Base-by-base conservation (phyloP, 2,329 filamentous ascomycete genomes). In the Alternaria triticimaculans region DNA sequence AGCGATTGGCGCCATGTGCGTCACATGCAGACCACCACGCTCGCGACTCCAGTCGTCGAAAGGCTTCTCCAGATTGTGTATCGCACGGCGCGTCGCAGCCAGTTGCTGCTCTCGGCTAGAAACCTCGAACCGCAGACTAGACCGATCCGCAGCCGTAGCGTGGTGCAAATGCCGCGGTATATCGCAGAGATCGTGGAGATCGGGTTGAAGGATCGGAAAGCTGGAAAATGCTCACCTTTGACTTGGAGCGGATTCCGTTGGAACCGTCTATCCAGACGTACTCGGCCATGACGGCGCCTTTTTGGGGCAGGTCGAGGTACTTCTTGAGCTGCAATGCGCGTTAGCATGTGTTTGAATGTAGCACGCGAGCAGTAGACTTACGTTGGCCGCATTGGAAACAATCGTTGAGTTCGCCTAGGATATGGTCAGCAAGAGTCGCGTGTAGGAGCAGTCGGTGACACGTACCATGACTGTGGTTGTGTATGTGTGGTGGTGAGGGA, bases 261-360 rank as follows among this genome's bases (percentile, higher is more conserved):
- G 85, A 83, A 71, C 92, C 87, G 80, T 97, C 94, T 81, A 97
- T 91, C 95, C 95, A 97, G 87, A 97, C 90, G 85, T 97, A 97
- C 86, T 97, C 95, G 79, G 94, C 95, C 83, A 97, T 96, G 80
- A 96, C 87, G 75, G 85, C 86, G 82, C 94, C 94, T 82, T 91
- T 92, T 86, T 98, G 95, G 82, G 94, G 91, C 77, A 98, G 92
- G 78, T 87, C 86, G 84, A 96, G 89, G 88, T 95, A 98, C 84
- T 97, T 97, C 82, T 91, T 85, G 82, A 97, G 90, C 93, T 97
- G 82, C 76, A 69, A 66, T 64, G 58, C 58, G 61, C 51, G 60
- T 77, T 73, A 78, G 74, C 61, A 20, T 18, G 21, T 54, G 60
- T 58, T 46, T 41, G 53, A 2, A 4, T 20, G 49, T 28, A 60